These are phyloP conservation scores for Trichomonas gallinae DNA, from an alignment of 208 protist genomes.

Conservation along the genomic window DNA sequence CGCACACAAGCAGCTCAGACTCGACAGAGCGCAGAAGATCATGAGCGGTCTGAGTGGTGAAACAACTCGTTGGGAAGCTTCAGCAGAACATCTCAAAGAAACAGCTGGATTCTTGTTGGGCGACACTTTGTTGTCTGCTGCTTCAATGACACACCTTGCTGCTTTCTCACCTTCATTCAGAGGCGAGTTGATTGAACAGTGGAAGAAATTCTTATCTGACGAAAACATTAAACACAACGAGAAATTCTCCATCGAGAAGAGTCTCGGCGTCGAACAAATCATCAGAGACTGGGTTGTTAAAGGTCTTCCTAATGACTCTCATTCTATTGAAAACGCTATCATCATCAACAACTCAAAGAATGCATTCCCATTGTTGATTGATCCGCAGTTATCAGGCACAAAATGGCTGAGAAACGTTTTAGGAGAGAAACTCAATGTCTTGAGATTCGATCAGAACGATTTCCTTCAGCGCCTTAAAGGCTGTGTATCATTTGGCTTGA, in stretches of 20 bases:
- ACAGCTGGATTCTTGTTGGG: constrained; percentile 55
- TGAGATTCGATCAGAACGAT: constrained; percentile 60
- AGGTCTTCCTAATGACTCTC: constrained; percentile 78
- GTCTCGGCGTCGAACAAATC: constrained; percentile 59
- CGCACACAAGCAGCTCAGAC: constrained; percentile 28
- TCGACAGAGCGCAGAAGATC: constrained; percentile 64
- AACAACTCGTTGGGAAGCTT: constrained; percentile 69
- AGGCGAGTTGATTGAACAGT: constrained; percentile 65
- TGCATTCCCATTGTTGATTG: constrained; percentile 92
- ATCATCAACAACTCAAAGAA: constrained; percentile 62
- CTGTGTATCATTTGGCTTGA: constrained; percentile 44
- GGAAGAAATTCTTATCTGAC: constrained; percentile 65
- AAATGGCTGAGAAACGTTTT: constrained; percentile 82
- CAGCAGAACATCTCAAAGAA: constrained; percentile 47
- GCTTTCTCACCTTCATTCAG: constrained; percentile 83
- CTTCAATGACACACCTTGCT: constrained; percentile 90
- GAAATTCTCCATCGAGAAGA: constrained; percentile 66
- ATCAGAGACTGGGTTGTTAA: constrained; percentile 90
- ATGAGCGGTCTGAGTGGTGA: constrained; percentile 79
- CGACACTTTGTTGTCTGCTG: constrained; percentile 78
- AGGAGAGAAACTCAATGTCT: constrained; percentile 67
- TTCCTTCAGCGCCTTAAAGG: constrained; percentile 55
- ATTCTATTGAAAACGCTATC: constrained; percentile 88
- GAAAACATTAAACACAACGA: constrained; percentile 73
- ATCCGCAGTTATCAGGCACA: constrained; percentile 89